phyloP scores from a whole-genome alignment of 495 filamentous ascomycete species.

The Thermochaetoides thermophila region DNA sequence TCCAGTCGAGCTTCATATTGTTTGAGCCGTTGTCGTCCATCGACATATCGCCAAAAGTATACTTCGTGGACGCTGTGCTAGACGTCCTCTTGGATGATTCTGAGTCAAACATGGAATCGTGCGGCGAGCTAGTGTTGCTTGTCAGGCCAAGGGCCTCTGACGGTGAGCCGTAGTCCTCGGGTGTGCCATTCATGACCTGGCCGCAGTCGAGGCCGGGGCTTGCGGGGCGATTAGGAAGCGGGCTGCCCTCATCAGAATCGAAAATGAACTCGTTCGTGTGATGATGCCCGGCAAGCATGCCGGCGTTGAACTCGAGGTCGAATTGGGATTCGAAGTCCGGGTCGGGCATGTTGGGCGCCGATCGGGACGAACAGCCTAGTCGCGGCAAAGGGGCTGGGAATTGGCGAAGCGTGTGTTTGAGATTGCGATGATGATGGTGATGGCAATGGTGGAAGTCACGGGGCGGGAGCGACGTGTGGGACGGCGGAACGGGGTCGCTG shows the following conservation, averaged over 20 bases:
- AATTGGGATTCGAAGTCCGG: conserved; percentile 19
- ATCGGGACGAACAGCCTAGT: no score
- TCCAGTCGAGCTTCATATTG: conserved; percentile 5
- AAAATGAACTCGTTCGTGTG: conserved; percentile 22
- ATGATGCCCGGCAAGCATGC: neutral
- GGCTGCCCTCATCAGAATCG: conserved; percentile 23
- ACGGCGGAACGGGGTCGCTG: no score
- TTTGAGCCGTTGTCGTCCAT: conserved; percentile 5
- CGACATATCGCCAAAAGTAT: conserved; percentile 6
- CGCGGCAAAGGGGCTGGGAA: no score
- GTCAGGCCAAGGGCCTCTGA: conserved; percentile 11
- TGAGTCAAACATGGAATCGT: conserved; percentile 29
- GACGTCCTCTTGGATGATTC: conserved; percentile 7
- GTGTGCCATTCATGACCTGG: neutral
- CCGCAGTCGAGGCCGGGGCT: neutral
- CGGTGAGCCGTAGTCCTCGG: conserved; percentile 7
- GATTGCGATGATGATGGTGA: no score
- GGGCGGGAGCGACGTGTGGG: no score
- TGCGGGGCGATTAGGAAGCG: no score
- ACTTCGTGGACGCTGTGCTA: conserved; percentile 7
- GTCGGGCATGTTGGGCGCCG: conserved; percentile 7
- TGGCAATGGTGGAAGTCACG: no score
- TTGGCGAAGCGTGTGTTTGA: no score
- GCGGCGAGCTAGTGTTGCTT: conserved; percentile 6
- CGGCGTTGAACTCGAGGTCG: conserved; percentile 1